phyloP scores from a whole-genome alignment of 2,329 filamentous ascomycete genomes.

The Cordyceps cicadae region DNA sequence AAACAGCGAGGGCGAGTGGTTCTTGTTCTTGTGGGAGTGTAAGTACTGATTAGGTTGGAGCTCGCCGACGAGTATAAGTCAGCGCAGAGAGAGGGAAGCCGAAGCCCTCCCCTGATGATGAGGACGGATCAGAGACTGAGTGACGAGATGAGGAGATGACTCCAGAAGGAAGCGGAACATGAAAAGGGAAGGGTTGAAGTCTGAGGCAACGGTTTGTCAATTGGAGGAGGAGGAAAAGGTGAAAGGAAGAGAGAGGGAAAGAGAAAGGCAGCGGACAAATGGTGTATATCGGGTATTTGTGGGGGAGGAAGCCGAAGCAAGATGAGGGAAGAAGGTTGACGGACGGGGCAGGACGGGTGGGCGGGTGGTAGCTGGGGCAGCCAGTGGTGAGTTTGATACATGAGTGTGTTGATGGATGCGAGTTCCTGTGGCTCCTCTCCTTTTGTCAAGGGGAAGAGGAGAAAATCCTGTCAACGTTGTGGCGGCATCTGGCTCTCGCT shows the following conservation, averaged over 20 bases:
- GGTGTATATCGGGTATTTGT: conserved; percentile 11
- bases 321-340: not conserved
- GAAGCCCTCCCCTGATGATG: no score
- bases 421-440: no score
- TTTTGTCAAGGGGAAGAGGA: no score
- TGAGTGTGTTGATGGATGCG: no score
- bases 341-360: not conserved
- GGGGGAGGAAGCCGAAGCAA: conserved; percentile 1
- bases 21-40: not conserved
- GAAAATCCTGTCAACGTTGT: no score
- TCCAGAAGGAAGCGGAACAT: not conserved
- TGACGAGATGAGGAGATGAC: not conserved
- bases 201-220: not conserved
- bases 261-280: not conserved
- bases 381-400: not conserved
- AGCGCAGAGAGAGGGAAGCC: not conserved
- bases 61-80: not conserved
- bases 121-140: not conserved
- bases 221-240: not conserved
- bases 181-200: not conserved
- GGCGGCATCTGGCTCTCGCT: no score
- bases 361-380: conserved; percentile 8
- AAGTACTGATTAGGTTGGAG: not conserved
- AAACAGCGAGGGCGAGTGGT: not conserved
- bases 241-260: not conserved